Evolutionary conservation across 768 basidiomycete genomes (phyloP).

Genomic region (Trametes punicea): DNA sequence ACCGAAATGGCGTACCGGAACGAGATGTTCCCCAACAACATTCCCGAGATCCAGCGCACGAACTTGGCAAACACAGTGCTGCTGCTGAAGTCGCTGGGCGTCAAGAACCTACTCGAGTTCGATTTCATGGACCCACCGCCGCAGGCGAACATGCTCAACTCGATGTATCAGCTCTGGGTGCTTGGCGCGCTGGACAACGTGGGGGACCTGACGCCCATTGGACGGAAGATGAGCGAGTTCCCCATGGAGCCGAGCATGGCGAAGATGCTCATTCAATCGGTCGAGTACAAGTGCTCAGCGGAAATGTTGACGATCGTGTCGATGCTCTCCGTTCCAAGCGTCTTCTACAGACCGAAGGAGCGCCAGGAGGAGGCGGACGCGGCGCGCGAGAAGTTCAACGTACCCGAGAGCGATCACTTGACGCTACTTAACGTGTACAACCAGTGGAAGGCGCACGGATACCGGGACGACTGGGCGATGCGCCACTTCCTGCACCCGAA

Average conservation of each 20-base stretch:
- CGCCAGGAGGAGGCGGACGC: conserved; percentile 97
- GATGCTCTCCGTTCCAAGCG: conserved; percentile 97
- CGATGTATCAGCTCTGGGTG: conserved; percentile 99
- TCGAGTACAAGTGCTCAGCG: conserved; percentile 87
- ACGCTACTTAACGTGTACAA: conserved; percentile 95
- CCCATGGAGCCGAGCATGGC: conserved; percentile 99
- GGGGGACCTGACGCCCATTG: conserved; percentile 89
- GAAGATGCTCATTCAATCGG: conserved; percentile 96
- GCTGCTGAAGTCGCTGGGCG: conserved; percentile 91
- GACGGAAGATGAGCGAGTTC: conserved; percentile 98
- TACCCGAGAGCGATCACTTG: conserved; percentile 96
- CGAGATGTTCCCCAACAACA: conserved; percentile 92
- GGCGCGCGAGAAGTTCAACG: conserved; percentile 96
- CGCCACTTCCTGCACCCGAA: conserved; percentile 97
- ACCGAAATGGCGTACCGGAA: conserved; percentile 97
- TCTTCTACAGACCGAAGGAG: conserved; percentile 97
- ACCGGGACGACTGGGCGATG: conserved; percentile 91
- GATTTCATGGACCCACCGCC: conserved; percentile 99
- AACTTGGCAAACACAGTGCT: conserved; percentile 97
- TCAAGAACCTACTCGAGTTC: conserved; percentile 96
- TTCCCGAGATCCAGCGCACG: conserved; percentile 97
- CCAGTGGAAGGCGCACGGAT: conserved; percentile 96
- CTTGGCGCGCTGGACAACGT: conserved; percentile 96
- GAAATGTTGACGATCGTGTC: conserved; percentile 99
- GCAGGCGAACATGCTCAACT: conserved; percentile 96